Evolutionary conservation across 768 basidiomycete species (phyloP).

Genomic region (Auriscalpium microsporum): DNA sequence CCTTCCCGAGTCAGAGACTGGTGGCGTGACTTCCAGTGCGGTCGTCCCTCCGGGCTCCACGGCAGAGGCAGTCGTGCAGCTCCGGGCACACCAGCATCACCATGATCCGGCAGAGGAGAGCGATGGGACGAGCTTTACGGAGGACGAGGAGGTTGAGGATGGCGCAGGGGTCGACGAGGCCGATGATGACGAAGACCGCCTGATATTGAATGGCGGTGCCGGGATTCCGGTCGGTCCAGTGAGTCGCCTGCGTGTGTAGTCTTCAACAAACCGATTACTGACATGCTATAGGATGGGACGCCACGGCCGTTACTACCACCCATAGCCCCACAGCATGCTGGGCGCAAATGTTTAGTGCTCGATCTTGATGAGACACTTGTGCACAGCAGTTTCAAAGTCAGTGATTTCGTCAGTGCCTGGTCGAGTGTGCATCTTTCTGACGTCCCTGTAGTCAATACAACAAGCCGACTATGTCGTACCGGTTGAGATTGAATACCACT

Average conservation of each 20-base stretch:
- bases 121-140: slow-evolving; percentile 60
- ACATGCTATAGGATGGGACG: slow-evolving; percentile 59
- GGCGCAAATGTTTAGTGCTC: slow-evolving; percentile 91
- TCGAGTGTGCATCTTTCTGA: slow-evolving; percentile 7
- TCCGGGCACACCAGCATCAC: slow-evolving; percentile 25
- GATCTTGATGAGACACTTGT: slow-evolving; percentile 97
- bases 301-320: slow-evolving; percentile 87
- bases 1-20: slow-evolving; percentile 66
- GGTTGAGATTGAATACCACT: slow-evolving; percentile 96
- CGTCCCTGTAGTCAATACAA: slow-evolving; percentile 60
- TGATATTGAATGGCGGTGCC: slow-evolving; percentile 86
- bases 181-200: slow-evolving; percentile 85
- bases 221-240: slow-evolving; percentile 94
- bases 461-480: slow-evolving; percentile 98
- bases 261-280: background rate
- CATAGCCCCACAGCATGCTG: slow-evolving; percentile 67
- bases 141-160: slow-evolving; percentile 59
- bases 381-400: slow-evolving; percentile 96
- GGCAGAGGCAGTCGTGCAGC: slow-evolving; percentile 30
- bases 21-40: slow-evolving; percentile 83
- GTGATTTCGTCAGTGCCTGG: slow-evolving; percentile 4
- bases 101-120: slow-evolving; percentile 40
- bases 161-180: slow-evolving; percentile 42
- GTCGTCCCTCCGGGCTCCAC: slow-evolving; percentile 87
- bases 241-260: slow-evolving; percentile 26